Evolutionary conservation across 345 rosid genomes (phyloP), one percentile per base, ranked within the genome.

Genomic region (Jatropha curcas): DNA sequence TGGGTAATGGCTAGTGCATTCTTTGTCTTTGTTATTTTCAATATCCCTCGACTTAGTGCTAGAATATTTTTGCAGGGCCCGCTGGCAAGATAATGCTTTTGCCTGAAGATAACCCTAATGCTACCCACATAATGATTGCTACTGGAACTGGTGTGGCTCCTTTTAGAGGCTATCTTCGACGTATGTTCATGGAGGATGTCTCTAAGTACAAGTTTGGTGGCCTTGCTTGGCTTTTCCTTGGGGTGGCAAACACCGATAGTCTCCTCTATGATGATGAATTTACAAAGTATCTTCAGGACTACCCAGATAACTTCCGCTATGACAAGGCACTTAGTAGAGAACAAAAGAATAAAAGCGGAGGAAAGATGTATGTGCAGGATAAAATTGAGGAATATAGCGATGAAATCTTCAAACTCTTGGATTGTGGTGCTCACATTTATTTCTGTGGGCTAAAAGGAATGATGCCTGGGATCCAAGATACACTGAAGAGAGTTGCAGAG

Each of bases 141-240:
- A 95, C 99, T 0, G 99, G 99, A 61, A 95, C 99, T 4, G 99
- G 99, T 46, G 77, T 95, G 13, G 99, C 99, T 69, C 99, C 99
- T 34, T 95, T 17, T 74, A 86, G 99, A 82, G 98, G 93, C 33
- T 95, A 95, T 79, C 86, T 95, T 28, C 87, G 98, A 20, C 97
- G 99, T 10, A 95, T 95, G 98, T 92, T 95, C 78, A 95, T 92
- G 98, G 99, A 95, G 81, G 71, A 83, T 13, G 92, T 95, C 59
- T 91, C 90, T 0, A 84, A 65, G 6, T 92, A 80, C 86, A 92
- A 92, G 84, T 95, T 89, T 75, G 80, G 87, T 7, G 99, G 99
- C 70, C 96, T 95, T 57, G 84, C 97, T 0, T 95, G 98, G 99
- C 99, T 95, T 59, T 95, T 95, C 85, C 98, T 95, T 12, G 99